Conservation (phyloP, 73 alveolate species). For the Diophrys sp. region DNA sequence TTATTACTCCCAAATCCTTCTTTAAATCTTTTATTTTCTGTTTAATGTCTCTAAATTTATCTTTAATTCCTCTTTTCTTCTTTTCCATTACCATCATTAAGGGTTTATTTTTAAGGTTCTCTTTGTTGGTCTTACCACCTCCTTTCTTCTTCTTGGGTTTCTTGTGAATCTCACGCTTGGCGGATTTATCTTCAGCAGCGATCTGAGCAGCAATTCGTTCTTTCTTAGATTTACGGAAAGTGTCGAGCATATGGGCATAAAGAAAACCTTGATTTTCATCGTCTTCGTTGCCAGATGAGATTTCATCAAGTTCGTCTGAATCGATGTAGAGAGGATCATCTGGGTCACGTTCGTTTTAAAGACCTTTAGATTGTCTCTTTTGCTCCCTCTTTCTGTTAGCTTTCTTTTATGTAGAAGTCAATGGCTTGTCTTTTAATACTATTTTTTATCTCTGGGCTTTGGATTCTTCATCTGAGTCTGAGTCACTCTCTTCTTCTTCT, state of each 20-base stretch:
- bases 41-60: slow-evolving; percentile 64
- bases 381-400: slow-evolving; percentile 29
- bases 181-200: slow-evolving; percentile 26
- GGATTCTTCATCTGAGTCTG: slow-evolving; percentile 59
- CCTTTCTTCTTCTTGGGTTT: slow-evolving; percentile 56
- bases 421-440: slow-evolving; percentile 51
- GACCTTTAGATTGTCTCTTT: slow-evolving; percentile 53
- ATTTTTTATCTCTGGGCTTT: slow-evolving; percentile 32
- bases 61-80: slow-evolving; percentile 60
- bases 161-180: slow-evolving; percentile 3
- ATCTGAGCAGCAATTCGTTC: slow-evolving; percentile 31
- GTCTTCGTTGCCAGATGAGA: slow-evolving; percentile 22
- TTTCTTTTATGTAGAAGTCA: slow-evolving; percentile 57
- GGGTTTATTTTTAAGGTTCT: slow-evolving; percentile 75
- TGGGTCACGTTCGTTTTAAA: slow-evolving; percentile 51
- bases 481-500: slow-evolving; percentile 49
- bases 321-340: slow-evolving; percentile 11
- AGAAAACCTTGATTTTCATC: slow-evolving; percentile 70
- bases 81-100: slow-evolving; percentile 77
- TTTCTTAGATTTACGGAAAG: slow-evolving; percentile 42
- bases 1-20: no score
- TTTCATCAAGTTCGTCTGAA: neutral
- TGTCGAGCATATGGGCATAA: slow-evolving; percentile 41
- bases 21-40: slow-evolving; percentile 60
- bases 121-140: slow-evolving; percentile 72